Conservation (phyloP, 2,329 filamentous ascomycete species). For the Claviceps arundinis region DNA sequence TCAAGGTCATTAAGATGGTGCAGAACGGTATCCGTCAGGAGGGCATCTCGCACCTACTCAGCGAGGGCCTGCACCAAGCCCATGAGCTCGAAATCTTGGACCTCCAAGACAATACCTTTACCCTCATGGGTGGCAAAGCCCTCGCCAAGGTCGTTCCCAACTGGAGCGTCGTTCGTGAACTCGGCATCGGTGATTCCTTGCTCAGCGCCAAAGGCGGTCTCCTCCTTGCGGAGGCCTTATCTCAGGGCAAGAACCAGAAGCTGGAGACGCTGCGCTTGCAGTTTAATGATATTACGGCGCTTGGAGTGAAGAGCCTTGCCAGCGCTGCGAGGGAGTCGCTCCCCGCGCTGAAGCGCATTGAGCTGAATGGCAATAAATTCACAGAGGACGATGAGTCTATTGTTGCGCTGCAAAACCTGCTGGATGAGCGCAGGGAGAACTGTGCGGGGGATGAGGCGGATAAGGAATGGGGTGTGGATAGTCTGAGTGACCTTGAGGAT, state of each 20-base stretch:
- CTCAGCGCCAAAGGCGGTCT: constrained; percentile 66
- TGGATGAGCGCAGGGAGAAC: constrained; percentile 69
- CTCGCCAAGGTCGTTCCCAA: constrained; percentile 59
- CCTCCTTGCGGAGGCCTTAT: constrained; percentile 59
- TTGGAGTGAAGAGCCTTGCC: constrained; percentile 59
- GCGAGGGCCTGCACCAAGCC: constrained; percentile 62
- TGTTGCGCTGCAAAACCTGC: constrained; percentile 51
- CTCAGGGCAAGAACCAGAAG: constrained; percentile 61
- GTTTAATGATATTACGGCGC: constrained; percentile 83
- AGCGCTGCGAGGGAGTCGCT: constrained; percentile 54
- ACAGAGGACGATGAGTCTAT: constrained; percentile 69
- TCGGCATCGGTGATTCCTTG: constrained; percentile 81
- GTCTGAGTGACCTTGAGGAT: constrained; percentile 74
- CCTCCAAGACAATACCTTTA: constrained; percentile 97
- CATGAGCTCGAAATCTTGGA: constrained; percentile 63
- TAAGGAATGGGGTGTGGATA: constrained; percentile 75
- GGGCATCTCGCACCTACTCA: constrained; percentile 71
- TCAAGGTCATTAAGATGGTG: constrained; percentile 89
- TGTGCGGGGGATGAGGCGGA: constrained; percentile 50
- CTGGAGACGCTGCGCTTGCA: constrained; percentile 74
- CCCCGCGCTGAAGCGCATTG: constrained; percentile 68
- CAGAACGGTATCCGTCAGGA: constrained; percentile 96
- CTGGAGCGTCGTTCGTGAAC: constrained; percentile 67
- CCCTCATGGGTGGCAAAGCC: constrained; percentile 62
- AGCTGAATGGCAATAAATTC: constrained; percentile 95